Conservation (phyloP, 2,329 filamentous ascomycete species). For the Botrytis tulipae region DNA sequence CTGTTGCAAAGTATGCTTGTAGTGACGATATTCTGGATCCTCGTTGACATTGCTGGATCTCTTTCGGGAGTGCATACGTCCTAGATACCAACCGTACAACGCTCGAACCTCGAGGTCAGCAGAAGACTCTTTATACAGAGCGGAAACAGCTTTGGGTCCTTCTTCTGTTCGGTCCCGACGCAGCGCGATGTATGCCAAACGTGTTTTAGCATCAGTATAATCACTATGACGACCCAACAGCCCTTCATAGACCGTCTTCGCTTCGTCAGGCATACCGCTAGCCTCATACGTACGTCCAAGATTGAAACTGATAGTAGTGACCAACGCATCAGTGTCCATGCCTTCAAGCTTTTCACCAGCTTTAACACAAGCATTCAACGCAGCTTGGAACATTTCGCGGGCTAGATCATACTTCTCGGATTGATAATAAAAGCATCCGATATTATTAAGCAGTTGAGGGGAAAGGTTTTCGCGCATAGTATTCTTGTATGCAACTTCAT, state of each 20-base stretch:
- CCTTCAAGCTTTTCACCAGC: conserved; percentile 72
- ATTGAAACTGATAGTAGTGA: conserved; percentile 97
- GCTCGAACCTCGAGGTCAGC: conserved; percentile 88
- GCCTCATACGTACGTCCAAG: conserved; percentile 91
- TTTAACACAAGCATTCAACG: conserved; percentile 81
- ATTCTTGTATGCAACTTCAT: conserved; percentile 58
- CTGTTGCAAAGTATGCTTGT: conserved; percentile 92
- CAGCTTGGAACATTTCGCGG: conserved; percentile 87
- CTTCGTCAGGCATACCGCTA: conserved; percentile 75
- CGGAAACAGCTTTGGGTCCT: conserved; percentile 79
- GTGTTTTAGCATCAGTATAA: conserved; percentile 87
- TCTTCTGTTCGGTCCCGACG: conserved; percentile 78
- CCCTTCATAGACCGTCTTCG: conserved; percentile 83
- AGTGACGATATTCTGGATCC: conserved; percentile 88
- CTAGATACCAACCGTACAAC: conserved; percentile 93
- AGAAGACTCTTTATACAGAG: conserved; percentile 80
- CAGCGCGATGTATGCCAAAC: conserved; percentile 86
- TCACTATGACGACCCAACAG: conserved; percentile 81
- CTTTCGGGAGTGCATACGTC: conserved; percentile 77
- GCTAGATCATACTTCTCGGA: conserved; percentile 77
- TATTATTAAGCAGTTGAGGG: conserved; percentile 93
- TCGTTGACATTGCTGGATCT: conserved; percentile 76
- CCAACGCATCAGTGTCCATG: conserved; percentile 83
- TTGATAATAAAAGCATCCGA: conserved; percentile 93
- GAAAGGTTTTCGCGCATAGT: conserved; percentile 75